These are phyloP conservation scores for Papiliotrema nemorosa DNA, from an alignment of 1,284 basidiomycete species.

Conservation along the genomic window DNA sequence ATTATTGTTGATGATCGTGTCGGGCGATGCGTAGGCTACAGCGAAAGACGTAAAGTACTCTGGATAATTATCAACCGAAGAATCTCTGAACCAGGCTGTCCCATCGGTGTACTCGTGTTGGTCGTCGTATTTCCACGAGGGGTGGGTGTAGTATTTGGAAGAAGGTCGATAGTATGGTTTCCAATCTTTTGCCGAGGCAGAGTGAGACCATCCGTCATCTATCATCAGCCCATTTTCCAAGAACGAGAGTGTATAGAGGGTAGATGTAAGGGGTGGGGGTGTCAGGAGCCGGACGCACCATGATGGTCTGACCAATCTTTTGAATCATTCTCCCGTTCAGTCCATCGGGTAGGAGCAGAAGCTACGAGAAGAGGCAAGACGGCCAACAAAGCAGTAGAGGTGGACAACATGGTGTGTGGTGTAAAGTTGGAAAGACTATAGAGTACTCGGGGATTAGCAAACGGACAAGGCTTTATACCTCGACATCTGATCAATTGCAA, in stretches of 20 bases:
- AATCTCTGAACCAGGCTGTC: constrained; percentile 5
- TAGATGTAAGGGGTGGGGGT: not conserved
- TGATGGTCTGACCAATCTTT: not conserved
- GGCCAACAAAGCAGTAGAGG: constrained; percentile 10
- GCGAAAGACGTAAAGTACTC: constrained; percentile 47
- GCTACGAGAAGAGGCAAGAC: constrained; percentile 16
- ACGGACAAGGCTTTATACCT: no score
- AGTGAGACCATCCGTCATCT: not conserved
- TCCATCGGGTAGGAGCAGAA: constrained; percentile 14
- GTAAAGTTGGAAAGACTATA: no score
- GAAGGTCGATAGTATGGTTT: constrained; percentile 5
- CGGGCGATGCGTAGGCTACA: constrained; percentile 34
- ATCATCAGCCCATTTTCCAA: no score
- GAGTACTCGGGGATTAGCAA: no score
- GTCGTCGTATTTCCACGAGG: constrained; percentile 7
- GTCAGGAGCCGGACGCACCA: not conserved
- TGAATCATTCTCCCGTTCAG: constrained; percentile 4
- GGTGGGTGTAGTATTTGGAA: not conserved
- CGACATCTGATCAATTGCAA: no score
- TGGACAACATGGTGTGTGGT: constrained; percentile 11
- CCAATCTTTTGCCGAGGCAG: constrained; percentile 1
- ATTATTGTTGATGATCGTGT: constrained; percentile 36
- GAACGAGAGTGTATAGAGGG: no score
- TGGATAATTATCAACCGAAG: constrained; percentile 12
- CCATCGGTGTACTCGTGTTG: constrained; percentile 6